Evolutionary conservation across 768 basidiomycete genomes (phyloP), one percentile per base, ranked within the genome.

Genomic region (Pleurotus tuber-regium): DNA sequence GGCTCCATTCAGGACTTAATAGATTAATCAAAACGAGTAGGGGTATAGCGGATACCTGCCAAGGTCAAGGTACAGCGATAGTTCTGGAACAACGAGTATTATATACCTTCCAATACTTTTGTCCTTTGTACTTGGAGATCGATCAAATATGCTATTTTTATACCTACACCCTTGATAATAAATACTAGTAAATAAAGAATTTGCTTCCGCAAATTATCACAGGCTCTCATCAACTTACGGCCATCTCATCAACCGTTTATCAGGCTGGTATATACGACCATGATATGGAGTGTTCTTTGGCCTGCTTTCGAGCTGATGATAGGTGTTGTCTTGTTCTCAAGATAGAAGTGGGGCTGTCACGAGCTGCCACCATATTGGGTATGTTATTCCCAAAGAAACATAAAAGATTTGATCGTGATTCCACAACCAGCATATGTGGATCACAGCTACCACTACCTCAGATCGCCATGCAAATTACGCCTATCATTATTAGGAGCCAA

Each of bases 361-460:
- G 43, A 16, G 16, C 43, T n/a, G 18, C 28, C 11, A 44, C 43
- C 26, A 44, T 44, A 44, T n/a, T n/a, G 14, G 43, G 43, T 44
- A 44, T 44, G 26, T 44, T 26, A 28, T 44, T 44, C 43, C 43
- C 36, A 6, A 29, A 11, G 23, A 44, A 44, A 44, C 43, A 44
- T n/a, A n/a, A n/a, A 44, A 44, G 43, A 44, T 44, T 44, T 44
- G 43, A 44, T 38, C 36, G 36, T 18, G 36, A 38, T 38, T 38
- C 19, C 36, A 38, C 6, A 6, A 8, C 8, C n/a, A n/a, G n/a
- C n/a, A n/a, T n/a, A n/a, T n/a, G n/a, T n/a, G n/a, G n/a, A n/a
- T n/a, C n/a, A n/a, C n/a, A n/a, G n/a, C n/a, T n/a, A 38, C 10
- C 35, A 19, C 35, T 6, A 19, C 35, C 35, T 16, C 35, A 38